These are phyloP conservation scores for Fusarium secorum DNA, from an alignment of 2,329 filamentous ascomycete species.

Conservation along the genomic window DNA sequence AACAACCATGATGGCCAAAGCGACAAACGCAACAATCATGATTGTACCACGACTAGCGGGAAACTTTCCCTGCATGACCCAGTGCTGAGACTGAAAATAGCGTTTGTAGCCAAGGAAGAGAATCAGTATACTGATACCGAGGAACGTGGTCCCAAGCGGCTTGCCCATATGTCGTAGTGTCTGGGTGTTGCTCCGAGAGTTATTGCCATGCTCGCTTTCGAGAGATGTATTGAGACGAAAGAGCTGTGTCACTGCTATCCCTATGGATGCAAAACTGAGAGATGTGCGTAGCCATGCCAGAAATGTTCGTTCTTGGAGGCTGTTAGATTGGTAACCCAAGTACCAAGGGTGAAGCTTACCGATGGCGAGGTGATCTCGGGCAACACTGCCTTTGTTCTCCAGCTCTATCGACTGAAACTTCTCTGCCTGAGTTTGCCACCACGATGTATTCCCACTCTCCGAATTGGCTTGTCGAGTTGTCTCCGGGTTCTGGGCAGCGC, in stretches of 20 bases:
- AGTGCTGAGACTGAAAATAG: conserved; percentile 80
- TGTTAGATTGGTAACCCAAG: not conserved
- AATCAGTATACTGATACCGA: conserved; percentile 78
- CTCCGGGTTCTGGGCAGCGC: conserved; percentile 1
- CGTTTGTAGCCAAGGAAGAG: conserved; percentile 79
- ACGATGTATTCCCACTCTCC: conserved; percentile 44
- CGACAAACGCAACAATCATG: conserved; percentile 71
- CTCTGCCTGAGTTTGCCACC: conserved; percentile 60
- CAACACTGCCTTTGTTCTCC: conserved; percentile 86
- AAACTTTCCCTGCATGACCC: conserved; percentile 82
- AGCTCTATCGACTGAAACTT: conserved; percentile 72
- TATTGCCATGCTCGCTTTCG: conserved; percentile 40
- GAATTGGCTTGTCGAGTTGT: conserved; percentile 30
- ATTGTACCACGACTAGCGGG: conserved; percentile 80
- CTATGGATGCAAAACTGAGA: conserved; percentile 81
- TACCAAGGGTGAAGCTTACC: conserved; percentile 56
- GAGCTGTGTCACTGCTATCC: conserved; percentile 83
- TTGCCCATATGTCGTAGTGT: conserved; percentile 72
- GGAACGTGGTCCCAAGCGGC: conserved; percentile 73
- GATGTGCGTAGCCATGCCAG: conserved; percentile 86
- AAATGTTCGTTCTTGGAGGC: conserved; percentile 75
- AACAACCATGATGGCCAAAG: conserved; percentile 68
- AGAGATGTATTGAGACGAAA: conserved; percentile 81
- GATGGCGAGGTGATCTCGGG: conserved; percentile 80
- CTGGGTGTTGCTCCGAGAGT: conserved; percentile 47